Conservation (phyloP, 2,329 filamentous ascomycete genomes). For the Nannizziopsis barbatae region DNA sequence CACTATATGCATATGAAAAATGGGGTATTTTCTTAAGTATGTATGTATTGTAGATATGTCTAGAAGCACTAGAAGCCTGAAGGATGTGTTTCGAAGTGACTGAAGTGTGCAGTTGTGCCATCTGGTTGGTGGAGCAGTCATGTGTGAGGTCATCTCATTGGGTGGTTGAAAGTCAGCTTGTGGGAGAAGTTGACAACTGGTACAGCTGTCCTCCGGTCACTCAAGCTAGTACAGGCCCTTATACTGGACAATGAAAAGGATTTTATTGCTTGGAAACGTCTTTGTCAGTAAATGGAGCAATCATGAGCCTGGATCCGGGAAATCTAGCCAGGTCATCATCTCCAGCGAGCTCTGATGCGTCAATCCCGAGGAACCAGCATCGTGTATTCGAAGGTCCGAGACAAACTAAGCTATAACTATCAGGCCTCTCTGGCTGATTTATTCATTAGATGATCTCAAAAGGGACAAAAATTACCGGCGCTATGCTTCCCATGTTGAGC, state of each 20-base stretch:
- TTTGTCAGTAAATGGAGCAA: slow-evolving; percentile 23
- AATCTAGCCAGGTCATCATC: slow-evolving; percentile 43
- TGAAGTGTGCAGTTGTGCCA: no score
- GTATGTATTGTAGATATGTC: no score
- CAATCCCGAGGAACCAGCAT: slow-evolving; percentile 66
- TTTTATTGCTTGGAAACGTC: slow-evolving; percentile 17
- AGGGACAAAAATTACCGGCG: slow-evolving; percentile 65
- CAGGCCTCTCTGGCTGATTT: not conserved
- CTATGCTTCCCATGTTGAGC: slow-evolving; percentile 80
- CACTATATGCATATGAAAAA: no score
- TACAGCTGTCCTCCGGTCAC: not conserved
- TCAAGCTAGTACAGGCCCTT: not conserved
- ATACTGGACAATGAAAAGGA: slow-evolving; percentile 28
- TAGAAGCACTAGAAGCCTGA: no score
- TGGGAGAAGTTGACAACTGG: not conserved
- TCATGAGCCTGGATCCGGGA: slow-evolving; percentile 35
- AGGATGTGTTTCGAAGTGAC: no score
- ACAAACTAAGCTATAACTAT: not conserved
- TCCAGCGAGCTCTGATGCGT: slow-evolving; percentile 74
- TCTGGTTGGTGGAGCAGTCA: not conserved
- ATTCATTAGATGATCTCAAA: slow-evolving; percentile 28
- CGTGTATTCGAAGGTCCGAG: slow-evolving; percentile 61
- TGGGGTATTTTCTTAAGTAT: no score
- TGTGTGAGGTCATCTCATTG: slow-evolving; percentile 6
- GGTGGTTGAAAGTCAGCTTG: not conserved